Evolutionary conservation across 2,329 filamentous ascomycete genomes (phyloP).

Genomic region (Alternaria atra): DNA sequence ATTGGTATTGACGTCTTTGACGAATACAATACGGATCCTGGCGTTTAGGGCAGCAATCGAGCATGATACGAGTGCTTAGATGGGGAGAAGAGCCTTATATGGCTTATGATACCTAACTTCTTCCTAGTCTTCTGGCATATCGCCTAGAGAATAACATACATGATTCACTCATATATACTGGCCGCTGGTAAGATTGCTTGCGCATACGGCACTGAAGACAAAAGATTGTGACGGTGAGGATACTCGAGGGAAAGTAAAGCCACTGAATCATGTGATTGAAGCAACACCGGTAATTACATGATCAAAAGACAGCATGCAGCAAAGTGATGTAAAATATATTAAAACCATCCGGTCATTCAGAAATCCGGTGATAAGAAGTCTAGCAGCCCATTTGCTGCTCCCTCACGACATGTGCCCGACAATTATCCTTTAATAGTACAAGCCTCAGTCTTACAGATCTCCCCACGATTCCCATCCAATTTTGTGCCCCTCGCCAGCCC

Average conservation of each 20-base stretch:
- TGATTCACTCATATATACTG: background rate
- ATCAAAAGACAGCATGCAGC: background rate
- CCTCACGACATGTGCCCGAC: conserved; percentile 6
- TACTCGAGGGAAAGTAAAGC: background rate
- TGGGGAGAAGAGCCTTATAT: background rate
- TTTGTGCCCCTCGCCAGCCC: conserved; percentile 7
- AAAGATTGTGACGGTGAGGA: background rate
- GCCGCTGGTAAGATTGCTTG: background rate
- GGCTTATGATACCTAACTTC: conserved; percentile 13
- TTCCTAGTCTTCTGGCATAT: background rate
- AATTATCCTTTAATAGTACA: conserved; percentile 15
- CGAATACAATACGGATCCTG: conserved; percentile 3
- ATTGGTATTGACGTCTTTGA: conserved; percentile 1
- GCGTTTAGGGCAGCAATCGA: conserved; percentile 6
- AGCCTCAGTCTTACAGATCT: conserved; percentile 9
- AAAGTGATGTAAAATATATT: conserved; percentile 11
- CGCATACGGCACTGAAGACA: background rate
- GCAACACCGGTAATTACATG: rapidly evolving
- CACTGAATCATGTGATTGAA: background rate
- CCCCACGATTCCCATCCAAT: conserved; percentile 17
- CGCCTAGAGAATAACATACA: background rate
- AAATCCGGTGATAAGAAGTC: conserved; percentile 1
- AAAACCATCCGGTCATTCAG: conserved; percentile 7
- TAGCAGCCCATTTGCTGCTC: conserved; percentile 1
- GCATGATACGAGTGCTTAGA: background rate